phyloP scores from a whole-genome alignment of 2,329 filamentous ascomycete genomes.

The Chlorencoelia australis region DNA sequence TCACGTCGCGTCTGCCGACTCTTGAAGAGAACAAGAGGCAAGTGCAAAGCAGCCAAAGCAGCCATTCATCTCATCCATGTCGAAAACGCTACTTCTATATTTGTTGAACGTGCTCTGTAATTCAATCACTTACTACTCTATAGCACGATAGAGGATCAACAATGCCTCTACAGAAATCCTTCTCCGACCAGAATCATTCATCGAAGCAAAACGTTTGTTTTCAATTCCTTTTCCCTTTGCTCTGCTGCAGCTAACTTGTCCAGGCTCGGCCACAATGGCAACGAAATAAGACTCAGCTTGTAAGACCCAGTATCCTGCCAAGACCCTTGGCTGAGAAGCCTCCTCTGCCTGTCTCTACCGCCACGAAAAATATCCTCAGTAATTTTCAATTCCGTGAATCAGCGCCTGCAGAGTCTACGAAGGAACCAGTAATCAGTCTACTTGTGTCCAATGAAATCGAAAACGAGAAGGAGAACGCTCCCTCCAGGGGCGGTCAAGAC shows the following conservation, averaged over 20 bases:
- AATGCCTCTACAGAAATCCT: conserved; percentile 30
- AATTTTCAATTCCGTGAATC: conserved; percentile 41
- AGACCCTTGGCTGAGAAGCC: conserved; percentile 23
- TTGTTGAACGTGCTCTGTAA: too few species aligned
- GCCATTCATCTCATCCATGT: too few species aligned
- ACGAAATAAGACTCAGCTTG: conserved; percentile 22
- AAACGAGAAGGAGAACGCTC: too few species aligned
- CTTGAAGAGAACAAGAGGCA: too few species aligned
- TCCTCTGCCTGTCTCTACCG: conserved; percentile 35
- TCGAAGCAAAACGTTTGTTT: conserved; percentile 19
- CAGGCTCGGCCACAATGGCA: conserved; percentile 21
- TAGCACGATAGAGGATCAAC: too few species aligned
- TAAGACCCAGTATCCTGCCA: conserved; percentile 9
- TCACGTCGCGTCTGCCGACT: too few species aligned
- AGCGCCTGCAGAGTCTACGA: conserved; percentile 16
- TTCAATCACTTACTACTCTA: too few species aligned
- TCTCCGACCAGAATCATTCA: conserved; percentile 28
- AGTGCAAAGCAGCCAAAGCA: too few species aligned
- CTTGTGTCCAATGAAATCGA: not conserved
- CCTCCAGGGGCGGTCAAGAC: too few species aligned
- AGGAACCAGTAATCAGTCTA: conserved; percentile 15
- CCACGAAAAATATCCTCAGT: conserved; percentile 51
- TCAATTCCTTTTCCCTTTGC: not conserved
- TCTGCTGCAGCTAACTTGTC: not conserved
- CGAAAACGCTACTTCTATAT: too few species aligned